Base-by-base conservation (phyloP, 2,329 filamentous ascomycete species). In the Fusarium mexicanum region DNA sequence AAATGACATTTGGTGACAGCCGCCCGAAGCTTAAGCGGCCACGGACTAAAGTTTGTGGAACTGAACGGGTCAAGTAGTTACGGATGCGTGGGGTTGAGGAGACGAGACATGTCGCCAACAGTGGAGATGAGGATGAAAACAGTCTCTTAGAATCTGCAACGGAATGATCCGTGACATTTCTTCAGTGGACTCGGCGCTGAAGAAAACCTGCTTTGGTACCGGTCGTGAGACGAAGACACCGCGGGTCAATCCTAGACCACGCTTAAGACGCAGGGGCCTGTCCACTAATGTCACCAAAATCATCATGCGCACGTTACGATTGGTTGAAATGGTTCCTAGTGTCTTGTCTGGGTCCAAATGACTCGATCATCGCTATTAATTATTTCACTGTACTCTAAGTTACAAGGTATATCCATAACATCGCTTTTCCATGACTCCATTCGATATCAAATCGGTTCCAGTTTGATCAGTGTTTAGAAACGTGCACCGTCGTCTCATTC, bases 401-500 rank as follows among this genome's bases (percentile, higher is more conserved):
- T n/a, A 29, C 57, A 60, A 38, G 57, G 31, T 29, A 37, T 29
- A 60, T 51, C 31, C 43, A 54, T 33, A 48, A 33, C 40, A 48
- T 50, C 31, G 55, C 31, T 26, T 38, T 22, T 10, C 9, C 18
- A 53, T 51, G 50, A 53, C 50, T 53, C 50, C 48, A 14, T 47
- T 46, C 17, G 17, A 20, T 20, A 26, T 26, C 17, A 29, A 6
- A 26, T 47, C 24, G 18, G 24, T 20, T 26, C 24, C 46, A n/a
- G 20, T 53, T 26, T 37, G n/a, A 43, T 69, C 66, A 70, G 3
- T 71, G 67, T n/a, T 55, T 44, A 3, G 67, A 50, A 61, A 64
- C 41, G 2, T 66, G 67, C 16, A 77, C 66, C 3, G 60, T 67
- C 5, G 75, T 78, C 53, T 78, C 75, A 22, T 77, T 78, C 61